Evolutionary conservation across 495 filamentous ascomycete genomes (phyloP).

Genomic region (Neurospora sp.): DNA sequence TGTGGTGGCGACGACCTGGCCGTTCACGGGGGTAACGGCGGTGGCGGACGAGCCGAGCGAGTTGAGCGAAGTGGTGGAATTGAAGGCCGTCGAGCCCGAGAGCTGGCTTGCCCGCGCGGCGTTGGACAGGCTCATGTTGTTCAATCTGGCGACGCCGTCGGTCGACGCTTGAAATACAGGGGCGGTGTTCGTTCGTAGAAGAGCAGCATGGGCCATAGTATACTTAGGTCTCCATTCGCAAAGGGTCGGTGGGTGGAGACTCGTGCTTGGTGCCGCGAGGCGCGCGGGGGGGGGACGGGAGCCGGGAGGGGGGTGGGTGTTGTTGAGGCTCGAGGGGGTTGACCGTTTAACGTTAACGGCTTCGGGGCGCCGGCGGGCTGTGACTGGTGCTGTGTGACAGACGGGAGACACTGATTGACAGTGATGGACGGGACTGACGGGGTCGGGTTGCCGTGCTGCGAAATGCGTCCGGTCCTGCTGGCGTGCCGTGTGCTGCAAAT

Average conservation of each 20-base stretch:
- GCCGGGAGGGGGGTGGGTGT: neutral
- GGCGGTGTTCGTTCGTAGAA: slow-evolving; percentile 42
- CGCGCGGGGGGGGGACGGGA: slow-evolving; percentile 4
- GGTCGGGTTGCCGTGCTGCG: neutral
- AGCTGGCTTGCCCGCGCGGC: slow-evolving; percentile 44
- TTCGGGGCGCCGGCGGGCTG: neutral
- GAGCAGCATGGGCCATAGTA: slow-evolving; percentile 40
- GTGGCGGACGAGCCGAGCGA: slow-evolving; percentile 38
- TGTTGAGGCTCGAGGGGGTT: neutral
- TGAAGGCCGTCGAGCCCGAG: slow-evolving; percentile 40
- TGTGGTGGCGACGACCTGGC: slow-evolving; percentile 58
- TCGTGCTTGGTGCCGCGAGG: slow-evolving; percentile 5
- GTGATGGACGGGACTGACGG: neutral
- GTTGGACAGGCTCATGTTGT: slow-evolving; percentile 31
- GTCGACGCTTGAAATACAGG: slow-evolving; percentile 33
- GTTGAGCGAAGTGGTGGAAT: slow-evolving; percentile 34
- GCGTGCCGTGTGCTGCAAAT: neutral
- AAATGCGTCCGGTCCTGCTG: neutral
- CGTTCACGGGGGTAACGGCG: slow-evolving; percentile 28
- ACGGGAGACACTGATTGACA: neutral
- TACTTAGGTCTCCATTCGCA: slow-evolving; percentile 29
- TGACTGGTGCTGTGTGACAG: neutral
- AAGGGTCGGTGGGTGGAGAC: slow-evolving; percentile 12
- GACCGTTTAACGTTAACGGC: neutral
- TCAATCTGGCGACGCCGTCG: slow-evolving; percentile 25